These are phyloP conservation scores for Verticillium albo-atrum DNA, from an alignment of 2,329 filamentous ascomycete species.

Conservation along the genomic window DNA sequence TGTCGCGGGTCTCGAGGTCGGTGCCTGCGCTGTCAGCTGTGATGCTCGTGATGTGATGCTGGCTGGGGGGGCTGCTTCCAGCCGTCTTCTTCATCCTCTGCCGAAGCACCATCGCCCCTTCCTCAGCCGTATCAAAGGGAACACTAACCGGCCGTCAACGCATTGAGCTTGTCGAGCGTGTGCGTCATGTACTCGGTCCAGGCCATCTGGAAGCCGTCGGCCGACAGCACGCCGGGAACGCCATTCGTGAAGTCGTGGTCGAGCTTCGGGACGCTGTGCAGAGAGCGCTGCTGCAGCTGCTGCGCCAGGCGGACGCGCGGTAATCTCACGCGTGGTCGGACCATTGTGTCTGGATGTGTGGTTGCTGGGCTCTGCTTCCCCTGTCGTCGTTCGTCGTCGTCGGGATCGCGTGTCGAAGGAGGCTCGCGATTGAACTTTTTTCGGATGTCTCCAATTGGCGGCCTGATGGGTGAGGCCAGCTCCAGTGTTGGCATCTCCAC, in stretches of 20 bases:
- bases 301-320: constrained; percentile 35
- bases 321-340: constrained; percentile 51
- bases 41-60: background rate
- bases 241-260: constrained; percentile 42
- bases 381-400: background rate
- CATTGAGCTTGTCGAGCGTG: constrained; percentile 73
- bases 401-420: background rate
- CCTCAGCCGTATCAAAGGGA: background rate
- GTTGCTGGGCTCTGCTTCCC: background rate
- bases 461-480: background rate
- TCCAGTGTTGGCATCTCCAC: background rate
- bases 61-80: background rate
- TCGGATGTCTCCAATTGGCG: background rate
- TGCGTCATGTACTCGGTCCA: constrained; percentile 80
- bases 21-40: constrained; percentile 46
- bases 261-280: constrained; percentile 45
- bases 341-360: constrained; percentile 36
- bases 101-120: background rate
- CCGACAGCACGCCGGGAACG: constrained; percentile 67
- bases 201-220: constrained; percentile 66
- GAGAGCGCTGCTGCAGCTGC: constrained; percentile 28
- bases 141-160: constrained; percentile 63
- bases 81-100: background rate
- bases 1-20: constrained; percentile 54
- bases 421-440: background rate